These are phyloP conservation scores for Lasiodiplodia hormozganensis DNA, from an alignment of 2,329 filamentous ascomycete species.

Conservation along the genomic window DNA sequence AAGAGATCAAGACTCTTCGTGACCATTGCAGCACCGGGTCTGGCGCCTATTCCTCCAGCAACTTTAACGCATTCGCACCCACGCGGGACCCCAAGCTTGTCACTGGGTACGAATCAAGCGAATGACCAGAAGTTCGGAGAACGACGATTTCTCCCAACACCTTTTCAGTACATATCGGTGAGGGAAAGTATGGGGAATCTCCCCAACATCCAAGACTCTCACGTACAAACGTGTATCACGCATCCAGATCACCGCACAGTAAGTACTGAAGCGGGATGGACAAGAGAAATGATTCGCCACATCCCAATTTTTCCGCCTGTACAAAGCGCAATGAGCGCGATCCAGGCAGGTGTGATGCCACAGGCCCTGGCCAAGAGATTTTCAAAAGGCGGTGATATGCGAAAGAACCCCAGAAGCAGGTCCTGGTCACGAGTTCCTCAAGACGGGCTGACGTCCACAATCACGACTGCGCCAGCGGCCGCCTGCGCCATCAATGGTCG, in stretches of 20 bases:
- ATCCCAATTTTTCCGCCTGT: constrained; percentile 63
- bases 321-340: constrained; percentile 34
- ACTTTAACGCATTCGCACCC: constrained; percentile 69
- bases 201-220: constrained; percentile 67
- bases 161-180: constrained; percentile 66
- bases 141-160: constrained; percentile 59
- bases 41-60: constrained; percentile 63
- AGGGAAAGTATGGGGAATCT: constrained; percentile 65
- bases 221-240: constrained; percentile 65
- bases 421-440: constrained; percentile 62
- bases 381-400: not conserved
- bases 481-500: constrained; percentile 64
- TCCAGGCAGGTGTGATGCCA: constrained; percentile 29
- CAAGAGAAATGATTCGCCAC: not conserved
- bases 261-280: not conserved
- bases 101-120: constrained; percentile 57
- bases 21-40: constrained; percentile 71
- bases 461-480: constrained; percentile 62
- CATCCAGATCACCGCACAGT: constrained; percentile 71
- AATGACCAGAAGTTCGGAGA: constrained; percentile 60
- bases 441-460: constrained; percentile 64
- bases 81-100: constrained; percentile 37
- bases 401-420: not conserved
- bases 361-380: constrained; percentile 9
- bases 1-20: constrained; percentile 73